Evolutionary conservation across 495 filamentous ascomycete species (phyloP).

Genomic region (Penicillium diatomitis): DNA sequence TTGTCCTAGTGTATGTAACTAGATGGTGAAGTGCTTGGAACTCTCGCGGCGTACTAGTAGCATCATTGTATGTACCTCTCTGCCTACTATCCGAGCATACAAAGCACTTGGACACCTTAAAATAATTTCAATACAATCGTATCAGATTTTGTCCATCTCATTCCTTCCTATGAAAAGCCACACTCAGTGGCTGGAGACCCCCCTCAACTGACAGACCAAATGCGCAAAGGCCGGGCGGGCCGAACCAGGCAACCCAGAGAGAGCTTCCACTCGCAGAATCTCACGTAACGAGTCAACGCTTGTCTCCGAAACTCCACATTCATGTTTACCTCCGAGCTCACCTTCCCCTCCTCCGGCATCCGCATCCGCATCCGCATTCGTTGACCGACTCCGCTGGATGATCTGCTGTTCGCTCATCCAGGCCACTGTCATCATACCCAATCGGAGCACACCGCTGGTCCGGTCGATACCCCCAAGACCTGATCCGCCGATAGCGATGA

Average conservation of each 20-base stretch:
- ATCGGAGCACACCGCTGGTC: constrained; percentile 5
- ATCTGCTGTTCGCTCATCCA: neutral
- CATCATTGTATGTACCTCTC: too few relatives aligned
- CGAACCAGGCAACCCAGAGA: constrained; percentile 11
- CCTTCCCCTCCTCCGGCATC: constrained; percentile 2
- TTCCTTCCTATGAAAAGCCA: constrained; percentile 4
- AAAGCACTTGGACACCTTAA: too few relatives aligned
- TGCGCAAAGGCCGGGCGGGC: constrained; percentile 1
- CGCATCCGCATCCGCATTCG: neutral
- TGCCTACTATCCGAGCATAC: too few relatives aligned
- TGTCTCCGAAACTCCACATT: constrained; percentile 8
- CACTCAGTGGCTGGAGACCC: constrained; percentile 11
- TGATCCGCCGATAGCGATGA: constrained; percentile 30
- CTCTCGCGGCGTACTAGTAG: too few relatives aligned
- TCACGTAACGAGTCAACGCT: neutral
- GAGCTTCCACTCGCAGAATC: constrained; percentile 7
- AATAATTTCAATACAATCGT: too few relatives aligned
- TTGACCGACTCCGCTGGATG: neutral
- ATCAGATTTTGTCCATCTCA: too few relatives aligned
- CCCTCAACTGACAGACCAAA: constrained; percentile 3
- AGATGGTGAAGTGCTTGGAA: too few relatives aligned
- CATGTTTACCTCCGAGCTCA: constrained; percentile 18
- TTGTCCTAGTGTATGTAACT: too few relatives aligned
- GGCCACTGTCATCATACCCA: neutral
- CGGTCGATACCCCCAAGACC: constrained; percentile 2